phyloP scores from a whole-genome alignment of 2,329 filamentous ascomycete genomes.

The Cercospora janseana region DNA sequence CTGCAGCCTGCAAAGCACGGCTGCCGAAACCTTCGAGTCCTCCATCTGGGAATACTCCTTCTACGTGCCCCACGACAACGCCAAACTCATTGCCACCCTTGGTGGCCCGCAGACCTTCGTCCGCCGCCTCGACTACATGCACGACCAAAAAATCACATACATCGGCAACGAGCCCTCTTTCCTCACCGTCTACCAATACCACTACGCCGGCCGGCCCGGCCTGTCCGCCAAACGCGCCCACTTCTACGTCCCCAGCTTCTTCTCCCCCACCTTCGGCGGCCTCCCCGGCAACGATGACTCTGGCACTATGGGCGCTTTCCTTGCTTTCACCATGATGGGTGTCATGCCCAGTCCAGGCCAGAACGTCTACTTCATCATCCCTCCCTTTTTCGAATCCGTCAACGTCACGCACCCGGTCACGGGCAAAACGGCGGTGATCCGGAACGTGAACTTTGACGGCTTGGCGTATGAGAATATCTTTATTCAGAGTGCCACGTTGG shows the following conservation, averaged over 20 bases:
- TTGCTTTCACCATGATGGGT: constrained; percentile 43
- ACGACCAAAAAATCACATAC: constrained; percentile 54
- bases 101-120: constrained; percentile 59
- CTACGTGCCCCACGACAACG: constrained; percentile 64
- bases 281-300: constrained; percentile 36
- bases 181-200: constrained; percentile 40
- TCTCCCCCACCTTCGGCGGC: constrained; percentile 39
- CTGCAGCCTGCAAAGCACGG: constrained; percentile 53
- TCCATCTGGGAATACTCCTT: constrained; percentile 69
- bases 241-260: constrained; percentile 42
- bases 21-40: constrained; percentile 66
- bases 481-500: constrained; percentile 42
- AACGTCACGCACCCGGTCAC: constrained; percentile 38
- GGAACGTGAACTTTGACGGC: constrained; percentile 41
- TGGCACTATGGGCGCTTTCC: constrained; percentile 44
- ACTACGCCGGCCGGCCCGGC: constrained; percentile 43
- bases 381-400: constrained; percentile 43
- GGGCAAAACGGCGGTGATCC: constrained; percentile 41
- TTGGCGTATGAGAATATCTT: constrained; percentile 33
- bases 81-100: constrained; percentile 49
- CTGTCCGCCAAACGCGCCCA: constrained; percentile 41
- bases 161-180: constrained; percentile 63
- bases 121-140: constrained; percentile 60
- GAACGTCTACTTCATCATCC: constrained; percentile 44
- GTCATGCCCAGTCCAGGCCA: constrained; percentile 36